Base-by-base conservation (phyloP, 768 basidiomycete genomes). In the Tylopilus intermedius region DNA sequence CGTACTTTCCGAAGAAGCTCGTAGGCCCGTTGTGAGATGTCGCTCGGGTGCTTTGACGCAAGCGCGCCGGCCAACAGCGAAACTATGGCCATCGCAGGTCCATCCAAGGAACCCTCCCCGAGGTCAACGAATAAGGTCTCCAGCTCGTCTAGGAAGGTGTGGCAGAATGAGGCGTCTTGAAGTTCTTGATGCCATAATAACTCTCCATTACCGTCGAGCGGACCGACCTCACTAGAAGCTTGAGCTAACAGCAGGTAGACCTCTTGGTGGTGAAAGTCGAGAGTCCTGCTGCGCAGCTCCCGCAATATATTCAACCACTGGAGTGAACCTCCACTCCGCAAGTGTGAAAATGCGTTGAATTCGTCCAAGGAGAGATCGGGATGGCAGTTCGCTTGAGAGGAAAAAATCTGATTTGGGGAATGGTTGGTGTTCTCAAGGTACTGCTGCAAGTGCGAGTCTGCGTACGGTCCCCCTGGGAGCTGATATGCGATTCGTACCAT, bases 161-260 rank as follows among this genome's bases (percentile, higher is more conserved):
- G 0, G n/a, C 73, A 67, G n/a, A 47, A 47, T 1, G 47, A n/a
- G 2, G 37, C 35, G 4, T 38, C 8, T 5, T 44, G 46, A 5
- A 77, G 59, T 14, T 78, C 73, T 1, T 50, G 37, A 55, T 82
- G 81, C 74, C 76, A 79, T 22, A 56, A 60, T 48, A 65, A 53
- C n/a, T 39, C 47, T 8, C 21, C 48, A 1, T 49, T 37, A 2
- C 32, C 11, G 32, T 44, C 56, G 7, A 62, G n/a, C 0, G 62
- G 66, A 29, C 78, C 78, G 3, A 74, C 63, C 53, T 82, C 77
- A 52, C 69, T 74, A 2, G 66, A 68, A 18, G 78, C 68, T 50
- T 80, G 81, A 11, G 60, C 64, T 2, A 82, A 24, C 0, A 82
- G 65, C 0, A 67, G 48, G 52, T 78, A 69, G 0, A 82, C 74